Percentiles rank a stretch among this genome's conserved stretches.
Conservation (phyloP, 495 filamentous ascomycete species). For the Apiosordaria backusii region DNA sequence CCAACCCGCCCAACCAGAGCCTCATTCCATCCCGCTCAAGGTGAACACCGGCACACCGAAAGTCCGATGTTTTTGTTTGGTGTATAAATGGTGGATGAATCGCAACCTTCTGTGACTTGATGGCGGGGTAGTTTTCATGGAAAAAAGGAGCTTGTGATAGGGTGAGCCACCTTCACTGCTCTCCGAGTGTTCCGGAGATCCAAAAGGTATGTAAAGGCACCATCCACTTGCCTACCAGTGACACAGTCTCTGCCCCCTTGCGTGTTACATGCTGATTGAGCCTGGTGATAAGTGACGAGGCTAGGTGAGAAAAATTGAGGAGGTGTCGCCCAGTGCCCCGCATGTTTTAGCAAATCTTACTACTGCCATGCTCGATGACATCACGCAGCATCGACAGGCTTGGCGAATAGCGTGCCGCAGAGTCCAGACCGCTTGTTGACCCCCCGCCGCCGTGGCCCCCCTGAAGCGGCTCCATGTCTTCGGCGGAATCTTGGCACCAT, state of each 20-base stretch:
- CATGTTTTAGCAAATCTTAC: not conserved
- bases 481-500: not conserved
- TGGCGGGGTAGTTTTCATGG: not conserved
- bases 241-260: not conserved
- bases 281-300: not conserved
- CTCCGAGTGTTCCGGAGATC: not conserved
- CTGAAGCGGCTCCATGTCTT: conserved; percentile 1
- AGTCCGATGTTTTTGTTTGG: not conserved
- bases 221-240: not conserved
- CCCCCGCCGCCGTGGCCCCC: not conserved
- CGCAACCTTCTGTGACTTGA: not conserved
- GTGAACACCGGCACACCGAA: not conserved
- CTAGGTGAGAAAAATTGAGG: not conserved
- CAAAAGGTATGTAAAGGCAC: not conserved
- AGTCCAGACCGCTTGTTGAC: not conserved
- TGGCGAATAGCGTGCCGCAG: not conserved
- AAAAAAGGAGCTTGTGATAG: not conserved
- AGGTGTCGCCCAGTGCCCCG: not conserved
- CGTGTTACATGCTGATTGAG: not conserved
- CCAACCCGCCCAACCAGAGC: not conserved
- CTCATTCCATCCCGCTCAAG: not conserved
- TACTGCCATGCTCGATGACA: not conserved
- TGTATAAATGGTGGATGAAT: not conserved
- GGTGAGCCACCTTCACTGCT: not conserved
- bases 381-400: not conserved